Base-by-base conservation (phyloP, 2,329 filamentous ascomycete species). In the Harringtonia aguacate region DNA sequence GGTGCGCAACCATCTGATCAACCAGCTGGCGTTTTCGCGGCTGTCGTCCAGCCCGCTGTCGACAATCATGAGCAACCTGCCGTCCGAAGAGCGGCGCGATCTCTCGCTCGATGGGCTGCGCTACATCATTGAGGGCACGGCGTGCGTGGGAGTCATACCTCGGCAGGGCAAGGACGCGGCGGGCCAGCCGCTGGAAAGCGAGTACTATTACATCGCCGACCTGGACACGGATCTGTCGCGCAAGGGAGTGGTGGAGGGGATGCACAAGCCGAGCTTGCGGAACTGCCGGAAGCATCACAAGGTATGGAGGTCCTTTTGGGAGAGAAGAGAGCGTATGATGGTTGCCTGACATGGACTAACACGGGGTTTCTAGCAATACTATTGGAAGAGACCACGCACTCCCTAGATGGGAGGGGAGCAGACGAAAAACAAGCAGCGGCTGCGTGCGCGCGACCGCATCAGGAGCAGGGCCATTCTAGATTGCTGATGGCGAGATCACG, bases 201-300 rank as follows among this genome's bases (percentile, higher is more conserved):
- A 98, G 62, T 97, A 94, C 61, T 97, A 97, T 65, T 98, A 98
- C 58, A 72, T 95, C 8, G 85, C 89, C 0, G 90, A 97, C 61
- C 73, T 79, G 56, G 92, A 98, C 58, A 69, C 73, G 3, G 88
- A 97, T 58, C 75, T 81, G 50, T 77, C 83, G 58, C 77, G 90
- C 47, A 78, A 85, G 41, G 76, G 86, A 43, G 84, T 88, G 20
- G 86, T 89, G 2, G 81, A 89, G 52, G 86, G 86, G 43, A 69
- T 95, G 59, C 76, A 87, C 45, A 95, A 94, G 65, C 90, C 89
- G 36, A 92, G 87, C 55, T 67, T 98, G 56, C 75, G 92, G 52
- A 83, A 81, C 57, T 95, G 92, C 58, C 77, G 92, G 57, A 97
- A 95, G 67, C 86, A 92, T 60, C 92, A 98, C 65, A 97, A 97